Evolutionary conservation across 129 eudicot species (phyloP).

Genomic region (Centrapalus pauciflorus): DNA sequence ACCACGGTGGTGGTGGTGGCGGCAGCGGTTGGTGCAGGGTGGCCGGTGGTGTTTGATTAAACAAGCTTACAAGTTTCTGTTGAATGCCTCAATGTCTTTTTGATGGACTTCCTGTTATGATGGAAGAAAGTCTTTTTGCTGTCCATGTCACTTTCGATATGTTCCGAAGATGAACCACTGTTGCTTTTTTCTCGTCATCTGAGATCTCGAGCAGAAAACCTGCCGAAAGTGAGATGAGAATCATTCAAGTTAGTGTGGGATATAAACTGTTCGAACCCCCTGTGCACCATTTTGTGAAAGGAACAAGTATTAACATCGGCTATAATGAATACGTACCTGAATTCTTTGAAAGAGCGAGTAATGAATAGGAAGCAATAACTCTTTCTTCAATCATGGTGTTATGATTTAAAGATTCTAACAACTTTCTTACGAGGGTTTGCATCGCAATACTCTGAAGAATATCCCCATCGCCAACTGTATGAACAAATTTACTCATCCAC

Average conservation of each 20-base stretch:
- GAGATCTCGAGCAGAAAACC: slow-evolving; percentile 32
- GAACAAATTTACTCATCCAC: slow-evolving; percentile 62
- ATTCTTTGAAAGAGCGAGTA: slow-evolving; percentile 45
- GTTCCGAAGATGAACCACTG: slow-evolving; percentile 31
- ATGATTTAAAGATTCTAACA: slow-evolving; percentile 35
- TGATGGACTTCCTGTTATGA: slow-evolving; percentile 30
- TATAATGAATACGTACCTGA: slow-evolving; percentile 49
- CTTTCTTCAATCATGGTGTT: slow-evolving; percentile 58
- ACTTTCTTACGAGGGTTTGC: slow-evolving; percentile 33
- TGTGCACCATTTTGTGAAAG: background rate
- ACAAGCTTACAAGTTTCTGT: slow-evolving; percentile 7
- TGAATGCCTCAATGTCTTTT: slow-evolving; percentile 12
- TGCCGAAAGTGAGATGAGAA: slow-evolving; percentile 6
- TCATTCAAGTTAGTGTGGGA: background rate
- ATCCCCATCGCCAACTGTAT: slow-evolving; percentile 43
- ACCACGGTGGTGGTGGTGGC: background rate
- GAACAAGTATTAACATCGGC: background rate
- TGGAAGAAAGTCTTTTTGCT: slow-evolving; percentile 44
- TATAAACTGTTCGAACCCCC: background rate
- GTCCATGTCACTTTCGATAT: slow-evolving; percentile 76
- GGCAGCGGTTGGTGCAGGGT: no score
- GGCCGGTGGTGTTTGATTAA: background rate
- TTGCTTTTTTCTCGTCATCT: slow-evolving; percentile 26
- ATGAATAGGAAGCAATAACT: slow-evolving; percentile 57
- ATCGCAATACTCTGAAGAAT: slow-evolving; percentile 33